A percentile compares a stretch with the other conserved stretches of the same genome.
These are phyloP conservation scores for Aspergillus sp. DNA, from an alignment of 2,329 filamentous ascomycete species.

Conservation along the genomic window DNA sequence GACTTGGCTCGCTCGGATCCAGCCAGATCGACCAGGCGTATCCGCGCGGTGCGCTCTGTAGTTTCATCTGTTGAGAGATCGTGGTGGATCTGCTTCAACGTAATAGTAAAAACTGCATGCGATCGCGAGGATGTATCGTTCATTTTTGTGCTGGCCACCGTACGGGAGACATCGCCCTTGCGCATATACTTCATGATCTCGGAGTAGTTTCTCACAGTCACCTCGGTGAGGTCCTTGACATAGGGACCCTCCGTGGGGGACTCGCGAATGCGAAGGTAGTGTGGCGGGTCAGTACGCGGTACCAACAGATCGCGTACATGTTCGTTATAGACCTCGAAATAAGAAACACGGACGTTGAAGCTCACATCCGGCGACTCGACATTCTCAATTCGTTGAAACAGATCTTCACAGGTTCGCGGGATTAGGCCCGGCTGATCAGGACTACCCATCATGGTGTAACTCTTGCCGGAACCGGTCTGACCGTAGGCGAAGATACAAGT, in stretches of 20 bases:
- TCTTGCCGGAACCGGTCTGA: constrained; percentile 96
- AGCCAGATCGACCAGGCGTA: constrained; percentile 90
- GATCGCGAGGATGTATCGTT: constrained; percentile 97
- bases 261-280: constrained; percentile 96
- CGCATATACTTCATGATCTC: constrained; percentile 93
- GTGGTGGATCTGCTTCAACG: constrained; percentile 96
- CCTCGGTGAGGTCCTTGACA: constrained; percentile 92
- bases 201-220: constrained; percentile 78
- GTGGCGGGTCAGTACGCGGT: constrained; percentile 72
- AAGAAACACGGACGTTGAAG: constrained; percentile 95
- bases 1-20: constrained; percentile 93
- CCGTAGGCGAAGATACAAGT: constrained; percentile 99
- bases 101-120: constrained; percentile 96
- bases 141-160: constrained; percentile 95
- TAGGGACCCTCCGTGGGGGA: constrained; percentile 94
- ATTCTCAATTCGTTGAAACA: constrained; percentile 88
- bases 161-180: constrained; percentile 81
- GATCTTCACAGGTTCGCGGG: constrained; percentile 88
- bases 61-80: constrained; percentile 97
- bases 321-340: constrained; percentile 99
- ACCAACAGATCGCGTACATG: constrained; percentile 92
- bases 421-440: constrained; percentile 85
- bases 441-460: constrained; percentile 96
- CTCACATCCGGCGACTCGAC: constrained; percentile 86
- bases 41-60: constrained; percentile 88